Conservation (phyloP, 192 early-diverging fungal genomes). For the Chytriomyces sp. region DNA sequence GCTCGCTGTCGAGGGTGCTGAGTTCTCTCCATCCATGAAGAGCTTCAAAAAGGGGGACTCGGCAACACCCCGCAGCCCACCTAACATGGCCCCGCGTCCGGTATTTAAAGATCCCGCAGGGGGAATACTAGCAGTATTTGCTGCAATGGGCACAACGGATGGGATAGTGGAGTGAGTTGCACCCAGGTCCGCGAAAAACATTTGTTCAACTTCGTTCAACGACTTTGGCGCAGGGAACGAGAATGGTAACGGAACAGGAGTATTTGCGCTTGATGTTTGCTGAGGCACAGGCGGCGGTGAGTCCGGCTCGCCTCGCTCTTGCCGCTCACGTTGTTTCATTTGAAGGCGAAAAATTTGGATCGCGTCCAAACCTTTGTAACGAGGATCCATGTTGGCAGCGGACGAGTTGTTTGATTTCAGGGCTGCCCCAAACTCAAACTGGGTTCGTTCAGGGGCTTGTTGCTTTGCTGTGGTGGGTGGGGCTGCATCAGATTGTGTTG, state of each 20-base stretch:
- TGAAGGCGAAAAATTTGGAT: slow-evolving; percentile 31
- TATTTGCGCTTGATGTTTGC: not conserved
- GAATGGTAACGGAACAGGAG: not conserved
- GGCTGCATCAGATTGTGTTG: not conserved
- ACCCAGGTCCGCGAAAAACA: not conserved
- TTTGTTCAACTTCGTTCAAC: not conserved
- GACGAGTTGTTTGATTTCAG: not conserved
- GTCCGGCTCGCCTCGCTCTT: slow-evolving; percentile 11
- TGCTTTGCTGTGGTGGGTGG: not conserved
- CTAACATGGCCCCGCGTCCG: too few species aligned
- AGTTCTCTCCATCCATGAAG: too few species aligned
- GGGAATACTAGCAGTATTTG: too few species aligned
- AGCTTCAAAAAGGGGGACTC: too few species aligned
- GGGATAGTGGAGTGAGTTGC: too few species aligned
- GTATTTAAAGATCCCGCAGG: too few species aligned
- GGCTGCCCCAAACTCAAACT: not conserved
- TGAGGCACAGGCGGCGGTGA: not conserved
- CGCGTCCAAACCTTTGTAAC: slow-evolving; percentile 35
- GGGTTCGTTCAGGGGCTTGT: not conserved
- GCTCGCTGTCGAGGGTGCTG: not conserved
- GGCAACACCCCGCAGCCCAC: too few species aligned
- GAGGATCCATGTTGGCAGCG: slow-evolving; percentile 21
- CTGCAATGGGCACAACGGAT: too few species aligned
- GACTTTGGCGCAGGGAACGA: not conserved
- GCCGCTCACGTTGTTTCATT: slow-evolving; percentile 34